Evolutionary conservation across 257 asterid species (phyloP), one percentile per base, ranked within the genome.

Genomic region (Penstemon newberryi): DNA sequence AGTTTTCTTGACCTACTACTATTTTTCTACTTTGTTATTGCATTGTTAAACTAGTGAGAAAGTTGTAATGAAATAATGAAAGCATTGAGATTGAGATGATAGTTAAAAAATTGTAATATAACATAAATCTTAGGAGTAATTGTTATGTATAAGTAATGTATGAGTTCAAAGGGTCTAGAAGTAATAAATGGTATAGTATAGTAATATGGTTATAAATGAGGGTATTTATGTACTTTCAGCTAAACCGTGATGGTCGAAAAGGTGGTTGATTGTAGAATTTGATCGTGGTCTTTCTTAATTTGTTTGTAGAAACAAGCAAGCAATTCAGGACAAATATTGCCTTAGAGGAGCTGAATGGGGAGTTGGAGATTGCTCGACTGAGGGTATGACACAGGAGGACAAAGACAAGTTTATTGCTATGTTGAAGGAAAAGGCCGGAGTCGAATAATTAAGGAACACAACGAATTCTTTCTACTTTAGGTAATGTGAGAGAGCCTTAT

Each of bases 291-390:
- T 25, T 1, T 25, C 33, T 25, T 25, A 25, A 25, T 12, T 19
- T 45, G 8, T 12, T 38, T 70, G 12, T 38, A 93, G 98, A 77
- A 93, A 90, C 77, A 70, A 73, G 52, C 96, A 79, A 69, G 67
- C 79, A 45, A 84, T 71, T 69, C 75, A 70, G 12, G 97, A 93
- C 80, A 90, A 93, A 66, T 93, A 93, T 58, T 93, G 97, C 82
- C 18, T 86, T 56, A 82, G 98, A 9, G 97, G 98, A 74, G 98
- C 98, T 59, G 98, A 90, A 66, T 93, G 97, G 98, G 98, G 98
- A 51, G 89, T 93, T 5, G 98, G 98, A 69, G 98, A 93, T 80
- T 90, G 98, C 77, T 93, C 97, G 2, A 82, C 97, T 7, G 94
- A 78, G 0, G 95, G 67, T 49, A 88, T 93, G 98, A 50, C 97